A percentile compares a stretch with the other conserved stretches of the same genome.
phyloP scores from a whole-genome alignment of 2,329 filamentous ascomycete species.

The Aspergillus jensenii region DNA sequence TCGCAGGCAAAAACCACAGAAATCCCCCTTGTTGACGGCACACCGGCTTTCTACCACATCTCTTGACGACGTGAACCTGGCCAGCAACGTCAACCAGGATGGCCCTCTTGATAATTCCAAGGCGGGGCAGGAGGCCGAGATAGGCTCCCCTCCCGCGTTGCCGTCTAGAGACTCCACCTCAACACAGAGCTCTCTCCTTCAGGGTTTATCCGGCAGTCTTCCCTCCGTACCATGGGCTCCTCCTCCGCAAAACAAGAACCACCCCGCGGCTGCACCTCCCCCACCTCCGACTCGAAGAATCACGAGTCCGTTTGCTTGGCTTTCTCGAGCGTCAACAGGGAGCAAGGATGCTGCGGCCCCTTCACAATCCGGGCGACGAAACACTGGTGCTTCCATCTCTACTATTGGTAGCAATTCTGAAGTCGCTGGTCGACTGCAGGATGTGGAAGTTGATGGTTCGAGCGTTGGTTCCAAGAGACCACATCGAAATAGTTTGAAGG shows the following conservation, averaged over 20 bases:
- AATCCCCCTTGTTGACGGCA: conserved; percentile 54
- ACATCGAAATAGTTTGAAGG: conserved; percentile 66
- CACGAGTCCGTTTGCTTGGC: conserved; percentile 83
- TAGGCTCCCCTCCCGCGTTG: conserved; percentile 29
- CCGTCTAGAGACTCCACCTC: conserved; percentile 34
- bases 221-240: conserved; percentile 73
- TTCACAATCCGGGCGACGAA: conserved; percentile 55
- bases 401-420: conserved; percentile 80
- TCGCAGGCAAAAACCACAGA: conserved; percentile 39
- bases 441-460: conserved; percentile 50
- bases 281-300: conserved; percentile 63
- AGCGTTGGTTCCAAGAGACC: conserved; percentile 49
- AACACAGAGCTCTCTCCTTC: conserved; percentile 35
- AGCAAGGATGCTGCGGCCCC: conserved; percentile 59
- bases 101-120: conserved; percentile 29
- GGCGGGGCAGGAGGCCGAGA: conserved; percentile 25
- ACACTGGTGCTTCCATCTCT: conserved; percentile 76
- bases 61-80: conserved; percentile 66
- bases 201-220: conserved; percentile 69
- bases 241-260: conserved; percentile 45
- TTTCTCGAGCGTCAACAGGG: conserved; percentile 65
- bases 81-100: conserved; percentile 56
- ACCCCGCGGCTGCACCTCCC: conserved; percentile 40
- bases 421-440: conserved; percentile 72
- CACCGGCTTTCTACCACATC: conserved; percentile 58